Evolutionary conservation across 495 filamentous ascomycete species (phyloP).

Genomic region (Thozetella sp.): DNA sequence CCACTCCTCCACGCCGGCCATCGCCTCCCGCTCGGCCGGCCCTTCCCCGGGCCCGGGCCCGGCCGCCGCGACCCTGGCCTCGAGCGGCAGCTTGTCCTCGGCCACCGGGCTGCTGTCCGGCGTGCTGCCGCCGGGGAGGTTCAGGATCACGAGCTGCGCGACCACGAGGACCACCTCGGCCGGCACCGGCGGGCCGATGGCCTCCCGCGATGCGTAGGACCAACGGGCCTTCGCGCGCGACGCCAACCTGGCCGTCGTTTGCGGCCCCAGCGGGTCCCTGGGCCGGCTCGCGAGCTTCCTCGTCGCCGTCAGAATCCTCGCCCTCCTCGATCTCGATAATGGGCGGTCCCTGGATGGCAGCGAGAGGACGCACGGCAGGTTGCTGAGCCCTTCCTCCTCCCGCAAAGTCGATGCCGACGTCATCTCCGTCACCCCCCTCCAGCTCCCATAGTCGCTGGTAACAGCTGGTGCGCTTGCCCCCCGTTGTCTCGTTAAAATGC

Average conservation of each 20-base stretch:
- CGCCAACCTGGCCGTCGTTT: constrained; percentile 26
- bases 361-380: constrained; percentile 9
- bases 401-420: constrained; percentile 54
- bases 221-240: constrained; percentile 54
- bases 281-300: constrained; percentile 10
- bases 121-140: constrained; percentile 31
- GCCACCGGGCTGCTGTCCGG: constrained; percentile 3
- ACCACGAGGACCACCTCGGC: constrained; percentile 20
- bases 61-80: background rate
- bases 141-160: background rate
- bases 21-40: background rate
- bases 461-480: constrained; percentile 59
- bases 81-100: constrained; percentile 1
- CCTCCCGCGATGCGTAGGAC: constrained; percentile 51
- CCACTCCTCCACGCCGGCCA: background rate
- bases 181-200: constrained; percentile 24
- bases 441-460: constrained; percentile 89
- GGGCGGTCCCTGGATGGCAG: constrained; percentile 15
- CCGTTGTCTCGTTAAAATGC: constrained; percentile 73
- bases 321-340: constrained; percentile 20
- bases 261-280: constrained; percentile 1
- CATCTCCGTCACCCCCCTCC: constrained; percentile 77
- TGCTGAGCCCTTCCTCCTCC: constrained; percentile 29
- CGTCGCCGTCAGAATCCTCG: constrained; percentile 22
- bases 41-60: background rate